phyloP scores from a whole-genome alignment of 1,284 basidiomycete genomes.

The Sanghuangporus weigelae region DNA sequence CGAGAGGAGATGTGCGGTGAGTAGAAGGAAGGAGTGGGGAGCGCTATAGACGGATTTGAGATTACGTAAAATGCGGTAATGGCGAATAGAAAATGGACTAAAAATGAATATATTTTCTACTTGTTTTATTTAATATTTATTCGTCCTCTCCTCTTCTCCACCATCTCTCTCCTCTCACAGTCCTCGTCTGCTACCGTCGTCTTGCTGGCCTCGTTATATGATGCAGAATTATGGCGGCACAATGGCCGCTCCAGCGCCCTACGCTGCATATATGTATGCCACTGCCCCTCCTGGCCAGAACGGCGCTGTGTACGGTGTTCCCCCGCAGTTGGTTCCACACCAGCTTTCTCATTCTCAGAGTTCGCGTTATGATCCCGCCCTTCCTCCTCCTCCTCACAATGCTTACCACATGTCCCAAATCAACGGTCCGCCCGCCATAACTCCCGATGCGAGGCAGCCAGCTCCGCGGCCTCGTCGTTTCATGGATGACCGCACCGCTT shows the following conservation, averaged over 20 bases:
- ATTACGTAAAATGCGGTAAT: not conserved
- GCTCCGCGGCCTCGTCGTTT: constrained; percentile 8
- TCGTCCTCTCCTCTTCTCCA: constrained; percentile 7
- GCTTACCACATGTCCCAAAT: not conserved
- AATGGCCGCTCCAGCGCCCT: not conserved
- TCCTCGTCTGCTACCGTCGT: not conserved
- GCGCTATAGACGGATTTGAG: not conserved
- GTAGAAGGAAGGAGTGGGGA: not conserved
- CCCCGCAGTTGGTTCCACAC: constrained; percentile 3
- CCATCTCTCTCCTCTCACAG: not conserved
- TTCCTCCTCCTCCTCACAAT: constrained; percentile 5
- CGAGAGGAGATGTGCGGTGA: not conserved
- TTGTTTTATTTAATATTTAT: not conserved
- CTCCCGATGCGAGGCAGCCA: not conserved
- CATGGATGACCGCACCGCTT: constrained; percentile 17
- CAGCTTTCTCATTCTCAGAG: constrained; percentile 14
- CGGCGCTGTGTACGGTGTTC: not conserved
- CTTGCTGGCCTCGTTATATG: not conserved
- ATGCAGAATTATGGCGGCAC: constrained; percentile 7
- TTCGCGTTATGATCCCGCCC: constrained; percentile 10
- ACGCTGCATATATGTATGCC: constrained; percentile 13
- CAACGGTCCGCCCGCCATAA: constrained; percentile 1
- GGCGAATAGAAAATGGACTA: not conserved
- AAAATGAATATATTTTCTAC: not conserved
- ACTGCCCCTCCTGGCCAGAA: not conserved